Conservation (phyloP, 345 rosid genomes). For the Eucalyptus regnans region DNA sequence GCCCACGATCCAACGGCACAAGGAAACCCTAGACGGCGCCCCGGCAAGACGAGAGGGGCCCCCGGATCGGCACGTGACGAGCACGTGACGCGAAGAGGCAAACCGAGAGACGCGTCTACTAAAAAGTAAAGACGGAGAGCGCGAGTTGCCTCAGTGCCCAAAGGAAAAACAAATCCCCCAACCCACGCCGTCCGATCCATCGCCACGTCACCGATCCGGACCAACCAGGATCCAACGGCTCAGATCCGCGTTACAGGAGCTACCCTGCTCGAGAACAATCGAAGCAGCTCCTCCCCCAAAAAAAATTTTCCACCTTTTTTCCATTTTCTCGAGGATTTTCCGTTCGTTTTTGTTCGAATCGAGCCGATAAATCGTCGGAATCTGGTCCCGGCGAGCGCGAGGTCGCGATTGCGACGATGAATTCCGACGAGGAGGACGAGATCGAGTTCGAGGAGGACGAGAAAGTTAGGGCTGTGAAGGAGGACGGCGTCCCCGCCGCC, state of each 20-base stretch:
- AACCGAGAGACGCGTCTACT: not conserved
- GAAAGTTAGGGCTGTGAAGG: not conserved
- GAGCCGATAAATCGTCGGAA: not conserved
- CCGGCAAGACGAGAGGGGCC: not conserved
- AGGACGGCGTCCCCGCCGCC: conserved; percentile 29
- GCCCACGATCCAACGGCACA: not conserved
- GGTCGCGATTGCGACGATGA: not conserved
- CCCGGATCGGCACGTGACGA: not conserved
- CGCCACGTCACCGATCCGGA: conserved; percentile 10
- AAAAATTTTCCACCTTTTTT: not conserved
- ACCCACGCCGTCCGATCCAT: not conserved
- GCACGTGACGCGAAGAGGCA: not conserved
- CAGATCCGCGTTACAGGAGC: conserved; percentile 42
- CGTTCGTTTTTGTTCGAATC: not conserved
- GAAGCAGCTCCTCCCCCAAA: conserved; percentile 6
- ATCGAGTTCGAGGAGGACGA: not conserved
- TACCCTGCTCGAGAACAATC: conserved; percentile 6
- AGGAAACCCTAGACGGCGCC: not conserved
- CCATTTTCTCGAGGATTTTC: not conserved
- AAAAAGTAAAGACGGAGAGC: not conserved
- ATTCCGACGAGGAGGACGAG: not conserved
- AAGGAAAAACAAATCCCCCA: not conserved
- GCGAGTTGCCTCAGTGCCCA: not conserved
- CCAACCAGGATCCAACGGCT: conserved; percentile 32
- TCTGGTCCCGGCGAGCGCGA: not conserved